These are phyloP conservation scores for Suillus clintonianus DNA, from an alignment of 768 basidiomycete genomes.

Conservation along the genomic window DNA sequence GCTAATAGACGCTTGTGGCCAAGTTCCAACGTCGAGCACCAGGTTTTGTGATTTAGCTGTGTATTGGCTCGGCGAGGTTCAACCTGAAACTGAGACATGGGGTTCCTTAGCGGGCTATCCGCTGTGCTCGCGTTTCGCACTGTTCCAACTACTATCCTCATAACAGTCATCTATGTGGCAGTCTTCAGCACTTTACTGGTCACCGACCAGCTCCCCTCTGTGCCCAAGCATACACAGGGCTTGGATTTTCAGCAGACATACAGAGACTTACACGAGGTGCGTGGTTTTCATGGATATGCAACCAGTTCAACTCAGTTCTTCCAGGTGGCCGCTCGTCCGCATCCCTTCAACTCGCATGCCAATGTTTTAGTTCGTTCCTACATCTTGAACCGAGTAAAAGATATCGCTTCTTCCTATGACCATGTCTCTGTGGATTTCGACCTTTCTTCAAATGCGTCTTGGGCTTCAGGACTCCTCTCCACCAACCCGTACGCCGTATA, in stretches of 20 bases:
- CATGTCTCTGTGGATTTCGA: conserved; percentile 58
- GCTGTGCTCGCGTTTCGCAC: conserved; percentile 39
- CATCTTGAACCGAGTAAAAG: conserved; percentile 54
- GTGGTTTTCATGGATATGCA: conserved; percentile 11
- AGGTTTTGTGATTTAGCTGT: not conserved
- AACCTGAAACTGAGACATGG: conserved; percentile 17
- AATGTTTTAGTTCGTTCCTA: conserved; percentile 69
- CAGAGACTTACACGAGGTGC: conserved; percentile 56
- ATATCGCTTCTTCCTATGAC: conserved; percentile 43
- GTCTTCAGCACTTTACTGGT: conserved; percentile 49
- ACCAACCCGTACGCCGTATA: conserved; percentile 38
- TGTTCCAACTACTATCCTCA: conserved; percentile 46
- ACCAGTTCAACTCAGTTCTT: not conserved
- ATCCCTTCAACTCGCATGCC: conserved; percentile 76
- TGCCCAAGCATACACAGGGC: conserved; percentile 47
- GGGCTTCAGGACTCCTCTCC: conserved; percentile 28
- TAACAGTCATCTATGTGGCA: conserved; percentile 47
- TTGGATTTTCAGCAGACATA: conserved; percentile 56
- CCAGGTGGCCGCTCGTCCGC: conserved; percentile 68
- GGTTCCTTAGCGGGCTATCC: conserved; percentile 22
- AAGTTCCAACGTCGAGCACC: not conserved
- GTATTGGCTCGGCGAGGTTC: not conserved
- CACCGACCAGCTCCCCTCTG: conserved; percentile 48
- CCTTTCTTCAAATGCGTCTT: conserved; percentile 50
- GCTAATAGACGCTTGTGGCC: not conserved